Percentiles rank a stretch among this genome's conserved stretches.
phyloP scores from a whole-genome alignment of 768 basidiomycete species.

The Amanita muscaria region DNA sequence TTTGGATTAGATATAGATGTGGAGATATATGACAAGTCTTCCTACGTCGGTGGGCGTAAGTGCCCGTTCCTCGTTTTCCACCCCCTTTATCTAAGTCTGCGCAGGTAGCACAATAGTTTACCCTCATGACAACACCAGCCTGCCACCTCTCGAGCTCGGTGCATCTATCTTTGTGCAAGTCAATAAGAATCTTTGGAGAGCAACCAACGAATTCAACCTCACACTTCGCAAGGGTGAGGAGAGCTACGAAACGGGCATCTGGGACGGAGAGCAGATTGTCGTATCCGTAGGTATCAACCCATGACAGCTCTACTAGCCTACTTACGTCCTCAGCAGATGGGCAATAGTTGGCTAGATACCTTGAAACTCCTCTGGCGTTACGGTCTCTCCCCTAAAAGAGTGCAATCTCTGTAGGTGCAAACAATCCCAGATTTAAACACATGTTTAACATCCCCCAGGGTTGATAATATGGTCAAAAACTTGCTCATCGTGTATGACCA shows the following conservation, averaged over 20 bases:
- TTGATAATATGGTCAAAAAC: constrained; percentile 40
- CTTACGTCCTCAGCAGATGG: constrained; percentile 25
- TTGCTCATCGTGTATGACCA: constrained; percentile 50
- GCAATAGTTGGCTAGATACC: constrained; percentile 62
- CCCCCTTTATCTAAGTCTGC: neutral
- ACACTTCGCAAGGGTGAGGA: constrained; percentile 35
- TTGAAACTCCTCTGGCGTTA: constrained; percentile 73
- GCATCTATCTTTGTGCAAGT: constrained; percentile 78
- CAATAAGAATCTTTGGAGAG: constrained; percentile 66
- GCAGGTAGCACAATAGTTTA: constrained; percentile 72
- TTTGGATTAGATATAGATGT: constrained; percentile 64
- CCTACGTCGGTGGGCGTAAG: constrained; percentile 82
- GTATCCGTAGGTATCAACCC: constrained; percentile 36
- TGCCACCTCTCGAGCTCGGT: constrained; percentile 71
- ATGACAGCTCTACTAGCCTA: neutral
- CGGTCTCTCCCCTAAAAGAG: constrained; percentile 54
- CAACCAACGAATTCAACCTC: constrained; percentile 73
- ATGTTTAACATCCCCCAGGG: constrained; percentile 28
- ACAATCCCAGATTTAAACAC: neutral
- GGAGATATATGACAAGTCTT: constrained; percentile 74
- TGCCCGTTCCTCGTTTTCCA: constrained; percentile 13
- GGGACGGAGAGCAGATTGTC: constrained; percentile 74
- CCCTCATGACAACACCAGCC: constrained; percentile 53
- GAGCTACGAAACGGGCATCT: constrained; percentile 49
- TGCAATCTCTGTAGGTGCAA: constrained; percentile 41